These are phyloP conservation scores for Eucalyptus tenuipes DNA, from an alignment of 345 rosid species.

Conservation along the genomic window DNA sequence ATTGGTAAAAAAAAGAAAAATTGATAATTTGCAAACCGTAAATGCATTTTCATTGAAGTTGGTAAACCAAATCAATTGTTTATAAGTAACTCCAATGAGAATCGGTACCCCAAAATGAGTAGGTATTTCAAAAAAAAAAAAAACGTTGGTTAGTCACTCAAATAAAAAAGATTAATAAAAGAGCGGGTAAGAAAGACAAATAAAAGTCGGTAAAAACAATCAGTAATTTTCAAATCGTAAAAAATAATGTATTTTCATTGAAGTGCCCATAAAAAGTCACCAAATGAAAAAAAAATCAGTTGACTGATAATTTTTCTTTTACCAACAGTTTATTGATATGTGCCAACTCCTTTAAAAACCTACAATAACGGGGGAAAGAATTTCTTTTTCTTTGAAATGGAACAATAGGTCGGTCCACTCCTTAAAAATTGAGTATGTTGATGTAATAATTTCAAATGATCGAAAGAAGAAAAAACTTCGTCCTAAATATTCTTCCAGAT, in stretches of 20 bases:
- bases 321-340: neutral
- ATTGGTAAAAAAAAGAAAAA: no score
- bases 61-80: neutral
- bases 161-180: neutral
- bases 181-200: neutral
- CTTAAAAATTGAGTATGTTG: neutral
- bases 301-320: neutral
- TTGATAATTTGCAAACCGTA: no score
- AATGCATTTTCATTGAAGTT: no score
- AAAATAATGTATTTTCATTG: neutral
- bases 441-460: neutral
- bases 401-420: neutral
- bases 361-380: neutral
- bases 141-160: neutral
- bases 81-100: neutral
- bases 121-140: neutral
- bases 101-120: neutral
- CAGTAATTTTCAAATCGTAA: neutral
- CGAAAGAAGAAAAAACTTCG: neutral
- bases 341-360: neutral
- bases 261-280: neutral
- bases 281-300: neutral
- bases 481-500: neutral
- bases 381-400: neutral
- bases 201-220: neutral